These are phyloP conservation scores for Scolecobasidium constrictum DNA, from an alignment of 2,329 filamentous ascomycete genomes.

Conservation along the genomic window DNA sequence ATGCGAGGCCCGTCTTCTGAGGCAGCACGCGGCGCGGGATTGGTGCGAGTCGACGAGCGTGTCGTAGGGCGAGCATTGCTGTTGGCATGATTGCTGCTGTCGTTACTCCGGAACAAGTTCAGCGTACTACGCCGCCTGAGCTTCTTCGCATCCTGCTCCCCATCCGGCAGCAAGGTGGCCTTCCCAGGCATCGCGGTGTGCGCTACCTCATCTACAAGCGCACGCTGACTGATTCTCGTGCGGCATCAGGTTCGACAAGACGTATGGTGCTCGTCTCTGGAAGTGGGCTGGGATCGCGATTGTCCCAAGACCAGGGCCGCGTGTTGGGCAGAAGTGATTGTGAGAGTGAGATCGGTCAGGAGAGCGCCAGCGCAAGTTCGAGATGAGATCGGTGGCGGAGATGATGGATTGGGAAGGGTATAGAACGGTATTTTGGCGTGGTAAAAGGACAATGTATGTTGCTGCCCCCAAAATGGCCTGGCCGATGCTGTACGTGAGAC, in stretches of 20 bases:
- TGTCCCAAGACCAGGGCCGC: conserved; percentile 2
- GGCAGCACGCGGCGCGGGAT: conserved; percentile 15
- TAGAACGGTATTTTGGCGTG: no score
- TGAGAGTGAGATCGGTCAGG: no score
- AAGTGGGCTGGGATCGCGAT: conserved; percentile 9
- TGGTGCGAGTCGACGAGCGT: background rate
- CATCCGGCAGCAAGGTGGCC: conserved; percentile 21
- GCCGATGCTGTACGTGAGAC: no score
- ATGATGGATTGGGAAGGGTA: no score
- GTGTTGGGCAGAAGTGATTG: background rate
- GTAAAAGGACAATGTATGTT: no score
- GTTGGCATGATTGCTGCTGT: background rate
- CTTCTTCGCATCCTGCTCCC: conserved; percentile 21
- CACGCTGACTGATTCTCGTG: background rate
- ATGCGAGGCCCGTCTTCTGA: conserved; percentile 22
- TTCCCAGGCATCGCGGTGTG: conserved; percentile 28
- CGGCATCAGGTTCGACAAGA: conserved; percentile 16
- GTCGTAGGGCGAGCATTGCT: background rate
- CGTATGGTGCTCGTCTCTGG: conserved; percentile 22
- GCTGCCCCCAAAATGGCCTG: no score
- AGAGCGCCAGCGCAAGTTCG: no score
- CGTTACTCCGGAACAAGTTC: conserved; percentile 20
- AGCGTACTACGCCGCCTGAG: conserved; percentile 33
- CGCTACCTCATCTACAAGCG: conserved; percentile 24
- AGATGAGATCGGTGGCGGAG: no score